A percentile compares a stretch with the other conserved stretches of the same genome.
These are phyloP conservation scores for Cryptosporidium ubiquitum DNA, from an alignment of 169 alveolate genomes.

Conservation along the genomic window DNA sequence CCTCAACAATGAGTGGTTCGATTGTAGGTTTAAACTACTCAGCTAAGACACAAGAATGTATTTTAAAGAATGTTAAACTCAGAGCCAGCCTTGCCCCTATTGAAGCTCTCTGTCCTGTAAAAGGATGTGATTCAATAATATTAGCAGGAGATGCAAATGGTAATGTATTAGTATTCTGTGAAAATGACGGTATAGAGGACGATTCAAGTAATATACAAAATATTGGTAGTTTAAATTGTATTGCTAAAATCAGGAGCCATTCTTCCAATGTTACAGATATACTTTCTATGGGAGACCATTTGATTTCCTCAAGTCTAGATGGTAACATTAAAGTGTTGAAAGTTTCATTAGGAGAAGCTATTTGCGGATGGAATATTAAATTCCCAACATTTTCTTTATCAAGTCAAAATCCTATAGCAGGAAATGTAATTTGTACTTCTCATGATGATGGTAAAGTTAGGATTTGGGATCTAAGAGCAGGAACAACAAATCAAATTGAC, in stretches of 20 bases:
- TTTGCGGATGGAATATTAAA: slow-evolving; percentile 61
- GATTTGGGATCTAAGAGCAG: slow-evolving; percentile 71
- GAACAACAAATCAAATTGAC: slow-evolving; percentile 40
- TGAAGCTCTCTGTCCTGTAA: slow-evolving; percentile 49
- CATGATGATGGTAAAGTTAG: slow-evolving; percentile 72
- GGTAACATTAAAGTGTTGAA: slow-evolving; percentile 36
- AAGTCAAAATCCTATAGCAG: neutral
- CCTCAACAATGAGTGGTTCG: slow-evolving; percentile 57
- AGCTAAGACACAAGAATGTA: neutral
- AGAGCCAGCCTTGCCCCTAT: slow-evolving; percentile 52
- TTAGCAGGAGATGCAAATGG: slow-evolving; percentile 61
- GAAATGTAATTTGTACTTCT: slow-evolving; percentile 63
- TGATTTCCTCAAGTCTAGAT: slow-evolving; percentile 63
- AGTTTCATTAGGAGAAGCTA: slow-evolving; percentile 19
- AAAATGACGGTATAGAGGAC: neutral
- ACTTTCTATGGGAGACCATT: slow-evolving; percentile 32
- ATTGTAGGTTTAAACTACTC: slow-evolving; percentile 34
- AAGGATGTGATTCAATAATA: slow-evolving; percentile 35
- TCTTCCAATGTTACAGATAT: slow-evolving; percentile 38
- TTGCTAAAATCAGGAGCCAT: slow-evolving; percentile 12
- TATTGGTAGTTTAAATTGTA: neutral
- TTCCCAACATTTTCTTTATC: slow-evolving; percentile 41
- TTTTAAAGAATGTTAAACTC: neutral
- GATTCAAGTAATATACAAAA: neutral
- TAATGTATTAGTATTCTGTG: slow-evolving; percentile 14